Evolutionary conservation across 768 basidiomycete genomes (phyloP).

Genomic region (Boletus edulis): DNA sequence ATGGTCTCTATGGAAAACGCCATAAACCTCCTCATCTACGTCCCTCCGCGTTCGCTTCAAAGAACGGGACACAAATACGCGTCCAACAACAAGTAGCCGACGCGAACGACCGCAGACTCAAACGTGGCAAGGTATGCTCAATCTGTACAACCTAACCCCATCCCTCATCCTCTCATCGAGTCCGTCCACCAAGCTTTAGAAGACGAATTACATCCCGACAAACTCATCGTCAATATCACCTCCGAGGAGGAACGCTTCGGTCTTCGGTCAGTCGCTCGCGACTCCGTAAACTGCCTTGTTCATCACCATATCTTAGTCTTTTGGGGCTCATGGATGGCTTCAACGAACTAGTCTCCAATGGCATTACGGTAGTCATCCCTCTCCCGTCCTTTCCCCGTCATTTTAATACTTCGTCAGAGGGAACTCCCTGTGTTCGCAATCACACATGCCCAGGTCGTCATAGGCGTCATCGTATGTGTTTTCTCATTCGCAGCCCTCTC

Average conservation of each 20-base stretch:
- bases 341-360: slow-evolving; percentile 45
- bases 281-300: neutral
- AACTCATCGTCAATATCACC: slow-evolving; percentile 47
- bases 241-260: slow-evolving; percentile 78
- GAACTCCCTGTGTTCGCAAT: slow-evolving; percentile 86
- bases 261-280: slow-evolving; percentile 47
- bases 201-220: slow-evolving; percentile 61
- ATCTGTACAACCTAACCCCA: neutral
- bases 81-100: slow-evolving; percentile 51
- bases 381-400: neutral
- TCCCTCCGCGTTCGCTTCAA: slow-evolving; percentile 55
- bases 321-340: slow-evolving; percentile 70
- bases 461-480: slow-evolving; percentile 68
- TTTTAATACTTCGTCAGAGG: slow-evolving; percentile 42
- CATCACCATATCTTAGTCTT: slow-evolving; percentile 44
- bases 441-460: slow-evolving; percentile 58
- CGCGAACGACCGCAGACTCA: slow-evolving; percentile 51
- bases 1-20: slow-evolving; percentile 62
- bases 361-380: slow-evolving; percentile 48
- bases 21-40: slow-evolving; percentile 46
- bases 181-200: slow-evolving; percentile 78
- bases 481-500: neutral
- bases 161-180: slow-evolving; percentile 30
- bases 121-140: slow-evolving; percentile 53
- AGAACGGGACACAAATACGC: slow-evolving; percentile 56